Base-by-base conservation (phyloP, 2,329 filamentous ascomycete genomes). In the Fusarium torulosum region DNA sequence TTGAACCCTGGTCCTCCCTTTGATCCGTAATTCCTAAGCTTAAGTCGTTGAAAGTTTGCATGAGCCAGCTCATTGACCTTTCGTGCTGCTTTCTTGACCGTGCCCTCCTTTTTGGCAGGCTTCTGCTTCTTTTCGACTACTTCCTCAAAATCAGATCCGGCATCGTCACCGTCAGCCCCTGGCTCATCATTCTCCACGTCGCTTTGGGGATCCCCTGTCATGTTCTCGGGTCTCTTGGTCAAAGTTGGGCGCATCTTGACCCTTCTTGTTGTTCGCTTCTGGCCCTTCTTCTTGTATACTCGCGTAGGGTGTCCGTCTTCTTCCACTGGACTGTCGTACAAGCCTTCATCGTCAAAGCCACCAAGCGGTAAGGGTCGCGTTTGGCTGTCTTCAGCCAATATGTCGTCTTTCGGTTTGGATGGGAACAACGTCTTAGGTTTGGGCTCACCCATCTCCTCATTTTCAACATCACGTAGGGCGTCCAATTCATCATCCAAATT, bases 271-370 rank as follows among this genome's bases (percentile, higher is more conserved):
- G 91, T 93, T 63, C 92, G 84, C 82, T 96, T 96, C 75, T 92
- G 86, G 0, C 91, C 92, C 81, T 92, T 92, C 85, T 96, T 96
- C 83, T 94, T 95, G 82, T 86, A 95, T 2, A 87, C 78, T 53
- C 84, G 86, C 37, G 88, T 76, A 4, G 88, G 88, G 64, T 86
- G 82, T 3, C 88, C 88, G 70, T 88, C 80, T 27, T 85, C 84
- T n/a, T 86, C 84, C 5, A 79, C 80, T 2, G 80, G 78, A 63
- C 85, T 86, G 74, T 90, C 88, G 71, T 87, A 86, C 60, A 82
- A 71, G 9, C 73, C 83, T 70, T 90, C 88, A 57, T 91, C 87
- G 58, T 91, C 89, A 47, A 90, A 91, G 0, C 85, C 88, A 38
- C 87, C 85, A 0, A 90, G 80, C 7, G 86, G 81, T 2, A 81